Percentiles rank a stretch among this genome's conserved stretches.
phyloP scores from a whole-genome alignment of 306 rosid species.

The Arachis hypogaea region DNA sequence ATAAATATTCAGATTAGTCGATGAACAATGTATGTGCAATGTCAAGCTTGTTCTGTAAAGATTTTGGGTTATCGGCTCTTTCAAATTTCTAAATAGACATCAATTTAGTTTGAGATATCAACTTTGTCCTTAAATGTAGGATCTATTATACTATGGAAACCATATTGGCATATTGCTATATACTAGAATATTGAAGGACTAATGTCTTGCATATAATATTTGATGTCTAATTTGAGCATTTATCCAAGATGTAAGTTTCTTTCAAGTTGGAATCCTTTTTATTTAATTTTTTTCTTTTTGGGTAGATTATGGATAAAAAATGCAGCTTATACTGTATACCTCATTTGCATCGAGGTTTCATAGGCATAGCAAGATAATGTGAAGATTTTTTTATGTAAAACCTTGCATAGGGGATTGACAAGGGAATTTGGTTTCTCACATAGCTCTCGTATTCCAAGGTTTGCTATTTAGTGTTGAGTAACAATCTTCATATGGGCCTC shows the following conservation, averaged over 20 bases:
- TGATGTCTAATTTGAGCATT: background rate
- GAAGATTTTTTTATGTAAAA: conserved; percentile 19
- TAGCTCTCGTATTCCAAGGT: conserved; percentile 18
- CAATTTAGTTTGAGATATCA: no score
- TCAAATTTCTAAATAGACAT: background rate
- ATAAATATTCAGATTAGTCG: background rate
- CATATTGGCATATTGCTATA: background rate
- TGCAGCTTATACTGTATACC: background rate
- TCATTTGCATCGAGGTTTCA: conserved; percentile 10
- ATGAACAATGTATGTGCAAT: background rate
- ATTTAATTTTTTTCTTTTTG: conserved; percentile 2
- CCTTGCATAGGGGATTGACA: background rate
- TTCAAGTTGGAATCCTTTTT: conserved; percentile 3
- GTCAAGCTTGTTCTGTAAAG: background rate
- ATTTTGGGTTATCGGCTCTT: background rate
- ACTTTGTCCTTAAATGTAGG: background rate
- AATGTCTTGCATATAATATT: background rate
- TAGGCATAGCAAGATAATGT: conserved; percentile 20
- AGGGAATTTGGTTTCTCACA: conserved; percentile 2
- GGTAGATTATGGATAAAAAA: conserved; percentile 1
- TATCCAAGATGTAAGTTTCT: background rate
- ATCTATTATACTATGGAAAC: background rate
- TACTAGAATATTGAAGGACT: background rate
- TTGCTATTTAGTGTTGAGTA: background rate
- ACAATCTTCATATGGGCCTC: conserved; percentile 2